phyloP scores from a whole-genome alignment of 768 basidiomycete species.

The Neoboletus magnificus region DNA sequence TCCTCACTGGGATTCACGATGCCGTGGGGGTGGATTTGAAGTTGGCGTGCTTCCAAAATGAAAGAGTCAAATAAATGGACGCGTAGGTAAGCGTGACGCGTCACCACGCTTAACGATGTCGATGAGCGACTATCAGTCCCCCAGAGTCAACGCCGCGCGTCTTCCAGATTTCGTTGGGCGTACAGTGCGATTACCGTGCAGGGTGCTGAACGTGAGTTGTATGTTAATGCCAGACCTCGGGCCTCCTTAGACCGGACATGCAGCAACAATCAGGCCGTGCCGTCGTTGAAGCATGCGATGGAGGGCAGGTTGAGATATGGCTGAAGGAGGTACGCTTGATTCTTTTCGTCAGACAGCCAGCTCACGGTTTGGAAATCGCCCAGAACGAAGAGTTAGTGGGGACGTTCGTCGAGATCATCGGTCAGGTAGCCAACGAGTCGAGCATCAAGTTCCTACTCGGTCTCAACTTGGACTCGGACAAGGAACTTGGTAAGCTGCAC shows the following conservation, averaged over 20 bases:
- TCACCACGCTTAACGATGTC: neutral
- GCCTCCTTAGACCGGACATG: neutral
- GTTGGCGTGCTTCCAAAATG: too few species aligned
- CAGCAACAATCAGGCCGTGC: constrained; percentile 43
- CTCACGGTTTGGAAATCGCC: neutral
- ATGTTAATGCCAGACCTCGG: neutral
- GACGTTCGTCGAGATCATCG: constrained; percentile 65
- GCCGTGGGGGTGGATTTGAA: neutral
- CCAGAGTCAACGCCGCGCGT: constrained; percentile 62
- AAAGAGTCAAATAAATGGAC: constrained; percentile 6
- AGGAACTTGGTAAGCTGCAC: constrained; percentile 54
- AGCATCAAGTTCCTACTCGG: constrained; percentile 52
- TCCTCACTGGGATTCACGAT: neutral
- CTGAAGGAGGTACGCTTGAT: constrained; percentile 38
- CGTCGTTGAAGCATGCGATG: constrained; percentile 65
- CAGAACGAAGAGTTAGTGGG: constrained; percentile 48
- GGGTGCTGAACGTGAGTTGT: constrained; percentile 49
- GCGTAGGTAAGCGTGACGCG: constrained; percentile 12
- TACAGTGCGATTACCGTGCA: constrained; percentile 60
- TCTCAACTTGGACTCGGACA: constrained; percentile 51
- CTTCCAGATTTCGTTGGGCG: constrained; percentile 50
- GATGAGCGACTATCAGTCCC: constrained; percentile 31
- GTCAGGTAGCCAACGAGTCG: constrained; percentile 51
- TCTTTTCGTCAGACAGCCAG: neutral
- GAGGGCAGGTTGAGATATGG: constrained; percentile 52